A percentile compares a stretch with the other conserved stretches of the same genome.
phyloP scores from a whole-genome alignment of 495 filamentous ascomycete species.

The Apodospora peruviana region DNA sequence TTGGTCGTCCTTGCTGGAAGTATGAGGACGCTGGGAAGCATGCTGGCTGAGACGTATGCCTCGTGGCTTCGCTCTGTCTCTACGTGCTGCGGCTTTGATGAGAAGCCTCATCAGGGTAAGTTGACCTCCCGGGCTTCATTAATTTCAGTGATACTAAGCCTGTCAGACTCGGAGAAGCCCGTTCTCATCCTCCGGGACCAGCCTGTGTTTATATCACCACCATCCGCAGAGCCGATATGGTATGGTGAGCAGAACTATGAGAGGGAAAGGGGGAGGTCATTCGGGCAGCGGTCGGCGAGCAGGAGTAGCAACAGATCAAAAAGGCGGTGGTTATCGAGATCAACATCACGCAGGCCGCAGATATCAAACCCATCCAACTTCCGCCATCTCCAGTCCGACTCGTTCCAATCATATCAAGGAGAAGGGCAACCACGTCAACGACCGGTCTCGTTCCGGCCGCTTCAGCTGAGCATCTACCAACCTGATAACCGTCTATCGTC shows the following conservation, averaged over 20 bases:
- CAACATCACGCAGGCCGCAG: slow-evolving; percentile 34
- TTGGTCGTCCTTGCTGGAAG: slow-evolving; percentile 12
- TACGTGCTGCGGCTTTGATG: slow-evolving; percentile 35
- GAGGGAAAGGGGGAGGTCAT: slow-evolving; percentile 27
- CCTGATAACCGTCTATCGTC: slow-evolving; percentile 63
- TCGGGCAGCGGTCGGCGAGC: slow-evolving; percentile 23
- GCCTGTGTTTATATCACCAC: slow-evolving; percentile 30
- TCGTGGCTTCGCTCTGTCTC: slow-evolving; percentile 37
- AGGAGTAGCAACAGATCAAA: slow-evolving; percentile 27
- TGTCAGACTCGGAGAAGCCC: slow-evolving; percentile 17
- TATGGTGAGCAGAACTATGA: slow-evolving; percentile 21
- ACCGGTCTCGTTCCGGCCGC: slow-evolving; percentile 51
- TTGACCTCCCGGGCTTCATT: slow-evolving; percentile 1
- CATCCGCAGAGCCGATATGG: slow-evolving; percentile 26
- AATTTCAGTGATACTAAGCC: slow-evolving; percentile 2
- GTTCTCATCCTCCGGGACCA: slow-evolving; percentile 34
- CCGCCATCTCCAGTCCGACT: slow-evolving; percentile 44
- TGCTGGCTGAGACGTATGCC: slow-evolving; percentile 32
- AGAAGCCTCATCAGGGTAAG: slow-evolving; percentile 30
- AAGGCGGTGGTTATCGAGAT: slow-evolving; percentile 27
- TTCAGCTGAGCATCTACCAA: slow-evolving; percentile 71
- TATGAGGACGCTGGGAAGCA: slow-evolving; percentile 35
- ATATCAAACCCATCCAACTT: slow-evolving; percentile 47
- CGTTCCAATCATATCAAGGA: slow-evolving; percentile 37
- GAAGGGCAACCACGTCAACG: slow-evolving; percentile 11